Evolutionary conservation across 2,329 filamentous ascomycete species (phyloP), one percentile per base, ranked within the genome.

Genomic region (Colletotrichum sidae): DNA sequence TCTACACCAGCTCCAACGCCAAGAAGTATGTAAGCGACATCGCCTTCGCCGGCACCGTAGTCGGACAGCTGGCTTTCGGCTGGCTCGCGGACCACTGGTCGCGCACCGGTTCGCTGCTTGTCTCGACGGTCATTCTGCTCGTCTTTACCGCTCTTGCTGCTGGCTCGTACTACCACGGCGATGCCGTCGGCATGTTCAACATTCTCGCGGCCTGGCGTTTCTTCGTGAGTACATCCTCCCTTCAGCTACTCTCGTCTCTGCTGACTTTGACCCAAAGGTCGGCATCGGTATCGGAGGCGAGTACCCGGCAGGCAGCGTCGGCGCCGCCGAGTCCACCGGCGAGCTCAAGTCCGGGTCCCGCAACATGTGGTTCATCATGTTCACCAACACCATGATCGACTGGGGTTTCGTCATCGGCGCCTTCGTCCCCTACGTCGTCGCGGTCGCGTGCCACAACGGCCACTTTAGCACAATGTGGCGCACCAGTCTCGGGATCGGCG

Each of bases 351-450:
- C 80, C 13, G 94, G 94, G 10, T 90, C 91, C 13, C 85, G 94
- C n/a, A 95, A 97, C 74, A 85, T 91, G 44, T 97, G 93, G 93
- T 97, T 94, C 74, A 92, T 95, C 71, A 83, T 97, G 69, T 96
- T 96, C 77, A 97, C 92, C 51, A 96, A 96, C 77, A 88, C 91
- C 33, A 92, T 94, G 83, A 96, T 97, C 66, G 92, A 96, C 74
- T 86, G 79, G 73, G 94, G 92, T 1, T 97, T 96, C 69, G 91
- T 96, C 2, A 83, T 95, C 60, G 90, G 92, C 8, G 90, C 56
- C 47, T 68, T 34, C 37, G 52, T 66, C 44, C 45, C 55, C 74
- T 77, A 85, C 39, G 80, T 86, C 41, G 83, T 87, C 15, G 84
- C 85, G 0, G 85, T 83, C 74, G 89, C 74, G 74, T 90, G 80